These are phyloP conservation scores for Erythrophleum ivorense DNA, from an alignment of 331 rosid genomes.

Conservation along the genomic window DNA sequence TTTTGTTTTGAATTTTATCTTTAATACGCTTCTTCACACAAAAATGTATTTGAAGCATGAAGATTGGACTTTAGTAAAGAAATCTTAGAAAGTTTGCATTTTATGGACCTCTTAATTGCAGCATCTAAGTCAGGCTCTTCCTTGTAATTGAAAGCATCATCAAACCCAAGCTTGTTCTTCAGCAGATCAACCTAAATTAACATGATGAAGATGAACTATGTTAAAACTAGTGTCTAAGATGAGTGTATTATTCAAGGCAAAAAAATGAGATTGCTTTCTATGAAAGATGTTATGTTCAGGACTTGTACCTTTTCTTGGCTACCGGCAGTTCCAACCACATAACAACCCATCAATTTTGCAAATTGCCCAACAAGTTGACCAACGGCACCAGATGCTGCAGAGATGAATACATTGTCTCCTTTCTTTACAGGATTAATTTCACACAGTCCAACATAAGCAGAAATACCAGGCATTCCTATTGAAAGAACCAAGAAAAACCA, in stretches of 20 bases:
- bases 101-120: constrained; percentile 17
- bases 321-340: neutral
- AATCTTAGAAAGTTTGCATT: neutral
- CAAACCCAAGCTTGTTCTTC: constrained; percentile 35
- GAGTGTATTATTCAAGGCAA: neutral
- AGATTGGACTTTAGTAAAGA: too few species aligned
- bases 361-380: constrained; percentile 23
- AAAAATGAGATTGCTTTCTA: neutral
- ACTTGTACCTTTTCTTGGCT: neutral
- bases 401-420: constrained; percentile 9
- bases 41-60: too few species aligned
- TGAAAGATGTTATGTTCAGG: neutral
- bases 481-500: neutral
- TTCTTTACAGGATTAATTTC: constrained; percentile 6
- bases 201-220: neutral
- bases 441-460: neutral
- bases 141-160: constrained; percentile 42
- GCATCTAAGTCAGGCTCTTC: constrained; percentile 36
- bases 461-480: constrained; percentile 47
- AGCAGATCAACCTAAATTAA: constrained; percentile 33
- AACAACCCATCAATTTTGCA: neutral
- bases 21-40: too few species aligned
- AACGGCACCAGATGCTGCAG: constrained; percentile 29
- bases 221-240: neutral
- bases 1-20: too few species aligned